Conservation (phyloP, 1,284 basidiomycete species). For the Trametes versicolor region DNA sequence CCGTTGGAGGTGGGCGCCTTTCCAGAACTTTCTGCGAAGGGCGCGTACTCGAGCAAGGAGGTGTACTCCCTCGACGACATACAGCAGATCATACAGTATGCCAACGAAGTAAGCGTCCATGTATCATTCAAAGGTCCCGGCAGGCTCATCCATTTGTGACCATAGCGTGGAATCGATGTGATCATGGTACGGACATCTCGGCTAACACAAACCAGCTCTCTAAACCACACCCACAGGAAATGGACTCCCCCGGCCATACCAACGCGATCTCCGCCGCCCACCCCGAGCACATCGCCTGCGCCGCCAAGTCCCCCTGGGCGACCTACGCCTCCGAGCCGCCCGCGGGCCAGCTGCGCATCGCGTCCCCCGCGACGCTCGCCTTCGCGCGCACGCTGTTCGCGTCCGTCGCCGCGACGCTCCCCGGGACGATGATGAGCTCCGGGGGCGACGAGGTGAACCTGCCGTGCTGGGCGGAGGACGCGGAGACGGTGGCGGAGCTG, state of each 20-base stretch:
- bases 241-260: constrained; percentile 85
- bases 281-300: constrained; percentile 81
- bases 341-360: constrained; percentile 80
- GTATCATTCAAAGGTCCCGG: constrained; percentile 58
- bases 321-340: constrained; percentile 78
- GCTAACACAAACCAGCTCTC: neutral
- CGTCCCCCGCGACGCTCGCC: constrained; percentile 52
- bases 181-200: constrained; percentile 52
- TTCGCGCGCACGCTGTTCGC: constrained; percentile 58
- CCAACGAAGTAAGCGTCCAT: constrained; percentile 62
- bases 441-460: constrained; percentile 87
- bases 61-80: constrained; percentile 73
- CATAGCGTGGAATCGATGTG: constrained; percentile 83
- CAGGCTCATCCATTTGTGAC: constrained; percentile 38
- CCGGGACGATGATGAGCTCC: constrained; percentile 73
- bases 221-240: constrained; percentile 45
- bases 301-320: constrained; percentile 67
- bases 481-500: constrained; percentile 63
- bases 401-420: constrained; percentile 55
- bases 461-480: constrained; percentile 73
- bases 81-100: constrained; percentile 71
- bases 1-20: constrained; percentile 73
- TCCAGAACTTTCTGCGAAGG: constrained; percentile 66
- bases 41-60: constrained; percentile 68
- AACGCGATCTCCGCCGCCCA: constrained; percentile 68